Percentiles rank a stretch among this genome's conserved stretches.
phyloP scores from a whole-genome alignment of 2,329 filamentous ascomycete species.

The Nemania sp. region DNA sequence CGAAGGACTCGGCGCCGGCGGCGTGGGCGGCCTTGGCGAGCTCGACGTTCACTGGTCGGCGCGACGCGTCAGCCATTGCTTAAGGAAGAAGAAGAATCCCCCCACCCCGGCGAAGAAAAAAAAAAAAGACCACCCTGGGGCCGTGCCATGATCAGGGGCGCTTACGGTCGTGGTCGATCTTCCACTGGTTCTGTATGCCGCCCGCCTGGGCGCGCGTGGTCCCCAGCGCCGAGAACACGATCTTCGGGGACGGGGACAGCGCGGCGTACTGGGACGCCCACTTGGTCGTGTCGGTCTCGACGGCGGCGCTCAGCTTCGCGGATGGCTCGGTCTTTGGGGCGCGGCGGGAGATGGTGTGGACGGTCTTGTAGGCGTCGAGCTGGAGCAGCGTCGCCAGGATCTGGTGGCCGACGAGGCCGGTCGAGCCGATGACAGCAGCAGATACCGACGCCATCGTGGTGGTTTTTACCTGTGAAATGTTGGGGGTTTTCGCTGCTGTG shows the following conservation, averaged over 20 bases:
- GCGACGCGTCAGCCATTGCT: background rate
- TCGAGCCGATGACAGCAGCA: slow-evolving; percentile 61
- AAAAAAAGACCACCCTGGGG: background rate
- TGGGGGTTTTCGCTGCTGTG: no score
- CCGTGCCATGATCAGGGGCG: background rate
- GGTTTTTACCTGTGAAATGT: no score
- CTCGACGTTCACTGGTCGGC: slow-evolving; percentile 66
- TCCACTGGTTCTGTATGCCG: slow-evolving; percentile 77
- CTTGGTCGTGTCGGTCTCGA: slow-evolving; percentile 68
- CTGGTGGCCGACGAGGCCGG: slow-evolving; percentile 71
- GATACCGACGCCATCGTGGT: slow-evolving; percentile 45
- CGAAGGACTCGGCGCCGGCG: slow-evolving; percentile 73
- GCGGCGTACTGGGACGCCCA: slow-evolving; percentile 68
- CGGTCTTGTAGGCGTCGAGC: slow-evolving; percentile 54
- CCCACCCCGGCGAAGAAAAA: no score
- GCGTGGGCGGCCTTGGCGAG: slow-evolving; percentile 75
- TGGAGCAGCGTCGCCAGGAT: slow-evolving; percentile 71
- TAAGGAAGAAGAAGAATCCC: no score
- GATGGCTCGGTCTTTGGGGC: slow-evolving; percentile 55
- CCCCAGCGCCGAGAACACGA: slow-evolving; percentile 79
- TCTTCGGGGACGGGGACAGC: slow-evolving; percentile 58
- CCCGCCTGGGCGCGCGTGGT: slow-evolving; percentile 80
- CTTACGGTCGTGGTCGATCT: slow-evolving; percentile 76
- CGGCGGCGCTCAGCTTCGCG: slow-evolving; percentile 67
- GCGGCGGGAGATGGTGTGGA: slow-evolving; percentile 71